These are phyloP conservation scores for Balakata baccata DNA, from an alignment of 345 rosid genomes.

Conservation along the genomic window DNA sequence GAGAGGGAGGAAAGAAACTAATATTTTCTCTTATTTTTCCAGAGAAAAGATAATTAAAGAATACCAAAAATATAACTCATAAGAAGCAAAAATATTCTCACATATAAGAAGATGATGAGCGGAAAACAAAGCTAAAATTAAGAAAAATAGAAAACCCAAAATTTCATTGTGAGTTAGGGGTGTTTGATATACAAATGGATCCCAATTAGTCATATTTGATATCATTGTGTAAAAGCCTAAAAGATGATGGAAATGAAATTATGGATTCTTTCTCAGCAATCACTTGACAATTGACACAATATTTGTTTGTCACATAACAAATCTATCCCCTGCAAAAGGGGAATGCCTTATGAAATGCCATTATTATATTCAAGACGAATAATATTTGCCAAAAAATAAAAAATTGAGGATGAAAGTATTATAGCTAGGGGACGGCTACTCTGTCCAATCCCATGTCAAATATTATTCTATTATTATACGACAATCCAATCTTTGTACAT, in stretches of 20 bases:
- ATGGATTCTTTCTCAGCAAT: neutral
- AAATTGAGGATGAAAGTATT: too few relatives aligned
- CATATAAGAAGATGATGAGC: too few relatives aligned
- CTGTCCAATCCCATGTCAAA: neutral
- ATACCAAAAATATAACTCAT: too few relatives aligned
- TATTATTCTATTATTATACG: neutral
- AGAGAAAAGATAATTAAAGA: too few relatives aligned
- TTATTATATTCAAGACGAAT: neutral
- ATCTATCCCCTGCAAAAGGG: neutral
- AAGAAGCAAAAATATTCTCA: too few relatives aligned
- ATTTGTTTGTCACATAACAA: neutral
- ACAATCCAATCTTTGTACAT: neutral
- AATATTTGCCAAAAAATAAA: neutral
- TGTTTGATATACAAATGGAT: too few relatives aligned
- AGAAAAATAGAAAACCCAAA: too few relatives aligned
- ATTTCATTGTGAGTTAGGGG: too few relatives aligned
- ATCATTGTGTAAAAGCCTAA: neutral
- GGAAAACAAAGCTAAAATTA: too few relatives aligned
- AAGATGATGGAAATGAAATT: neutral
- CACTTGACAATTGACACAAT: neutral
- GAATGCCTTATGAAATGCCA: neutral
- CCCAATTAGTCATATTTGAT: neutral
- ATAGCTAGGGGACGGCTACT: constrained; percentile 3
- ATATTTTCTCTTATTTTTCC: too few relatives aligned
- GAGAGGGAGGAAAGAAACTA: too few relatives aligned